These are phyloP conservation scores for Sporisorium scitamineum DNA, from an alignment of 1,284 basidiomycete genomes.

Conservation along the genomic window DNA sequence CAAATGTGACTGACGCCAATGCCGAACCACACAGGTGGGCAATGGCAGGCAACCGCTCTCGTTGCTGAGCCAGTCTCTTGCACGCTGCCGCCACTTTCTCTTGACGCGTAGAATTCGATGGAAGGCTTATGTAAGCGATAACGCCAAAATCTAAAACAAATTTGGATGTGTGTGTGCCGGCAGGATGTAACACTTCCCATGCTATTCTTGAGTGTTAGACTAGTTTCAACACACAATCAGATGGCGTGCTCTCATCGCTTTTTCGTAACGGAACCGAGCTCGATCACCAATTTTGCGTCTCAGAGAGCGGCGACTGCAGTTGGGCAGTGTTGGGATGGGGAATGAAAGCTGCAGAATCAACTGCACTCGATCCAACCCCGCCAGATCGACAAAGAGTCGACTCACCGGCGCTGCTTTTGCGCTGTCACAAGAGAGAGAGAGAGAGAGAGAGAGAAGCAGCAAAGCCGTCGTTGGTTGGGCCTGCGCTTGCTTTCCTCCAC, in stretches of 20 bases:
- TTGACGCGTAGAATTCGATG: conserved; percentile 40
- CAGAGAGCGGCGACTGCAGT: neutral
- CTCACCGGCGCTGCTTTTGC: too few species aligned
- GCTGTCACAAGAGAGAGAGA: too few species aligned
- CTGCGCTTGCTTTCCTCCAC: neutral
- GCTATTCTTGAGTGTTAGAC: conserved; percentile 4
- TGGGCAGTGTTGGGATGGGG: neutral
- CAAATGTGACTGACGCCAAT: too few species aligned
- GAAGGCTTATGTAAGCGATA: conserved; percentile 46
- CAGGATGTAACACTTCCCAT: conserved; percentile 3
- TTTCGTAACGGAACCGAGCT: conserved; percentile 31
- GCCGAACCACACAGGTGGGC: too few species aligned
- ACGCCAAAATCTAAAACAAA: neutral
- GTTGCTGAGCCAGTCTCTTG: neutral
- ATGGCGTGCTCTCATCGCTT: conserved; percentile 10
- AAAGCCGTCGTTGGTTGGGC: too few species aligned
- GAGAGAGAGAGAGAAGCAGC: too few species aligned
- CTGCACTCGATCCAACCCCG: conserved; percentile 3
- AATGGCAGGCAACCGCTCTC: too few species aligned
- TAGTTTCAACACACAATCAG: neutral
- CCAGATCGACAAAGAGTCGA: too few species aligned
- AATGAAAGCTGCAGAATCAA: neutral
- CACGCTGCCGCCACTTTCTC: neutral
- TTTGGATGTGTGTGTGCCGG: too few species aligned
- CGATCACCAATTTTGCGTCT: conserved; percentile 30